Base-by-base conservation (phyloP, 805 yeast species). In the Teunomyces aglyptinius region DNA sequence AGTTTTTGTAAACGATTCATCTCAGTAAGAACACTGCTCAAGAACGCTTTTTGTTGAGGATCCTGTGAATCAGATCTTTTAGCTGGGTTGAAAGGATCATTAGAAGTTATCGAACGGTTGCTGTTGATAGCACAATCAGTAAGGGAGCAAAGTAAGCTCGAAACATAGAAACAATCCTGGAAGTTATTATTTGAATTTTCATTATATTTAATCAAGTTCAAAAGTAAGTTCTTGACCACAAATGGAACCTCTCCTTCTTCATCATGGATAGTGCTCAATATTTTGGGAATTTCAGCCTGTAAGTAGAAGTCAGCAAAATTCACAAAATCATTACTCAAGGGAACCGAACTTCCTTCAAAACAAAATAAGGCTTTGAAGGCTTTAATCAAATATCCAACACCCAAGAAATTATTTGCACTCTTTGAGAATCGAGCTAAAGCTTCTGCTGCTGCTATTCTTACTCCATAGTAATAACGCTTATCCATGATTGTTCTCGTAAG, bases 401-500 rank as follows among this genome's bases (percentile, higher is more conserved):
- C 98, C 24, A 86, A 70, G 61, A 78, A 87, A n/a, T 76, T 75
- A 34, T 80, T 73, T 10, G 78, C 80, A 29, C 77, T 78, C 19
- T 70, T 79, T 0, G 96, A 85, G 44, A 82, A 73, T n/a, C 66
- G 75, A 0, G 91, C 85, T 36, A 94, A 70, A 0, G 94, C 94
- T 39, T 69, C 64, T 1, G 96, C 95, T 1, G 99, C 97, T 47
- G 89, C 95, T 13, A 82, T 76, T 48, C 99, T 73, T 1, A 94
- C 82, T 3, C 97, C 97, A 64, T 88, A 90, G 59, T 82, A 92
- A 60, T 94, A 94, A 33, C 97, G 71, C 5, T 75, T 59, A 61
- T 94, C 99, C 80, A 91, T 75, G 3, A 89, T 64, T 0, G 98
- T 91, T 44, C 97, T 72, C 2, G 88, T 69, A 36, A 94, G 68